Evolutionary conservation across 768 basidiomycete species (phyloP), one percentile per base, ranked within the genome.

Genomic region (Xerocomellus intermedius): DNA sequence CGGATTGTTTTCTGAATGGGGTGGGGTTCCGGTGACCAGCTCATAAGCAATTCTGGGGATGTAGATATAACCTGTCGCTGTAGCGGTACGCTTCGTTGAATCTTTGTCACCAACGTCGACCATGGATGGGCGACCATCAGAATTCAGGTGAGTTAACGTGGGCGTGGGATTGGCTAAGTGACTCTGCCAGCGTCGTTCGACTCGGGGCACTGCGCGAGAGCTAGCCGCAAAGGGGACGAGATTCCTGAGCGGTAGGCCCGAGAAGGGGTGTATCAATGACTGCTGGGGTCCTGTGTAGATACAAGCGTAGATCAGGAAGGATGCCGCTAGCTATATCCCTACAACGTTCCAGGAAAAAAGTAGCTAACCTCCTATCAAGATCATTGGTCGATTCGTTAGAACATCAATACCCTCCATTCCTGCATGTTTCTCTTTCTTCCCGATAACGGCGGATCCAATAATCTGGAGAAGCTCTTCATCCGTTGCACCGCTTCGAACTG

Each of bases 341-440:
- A 59, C 54, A 39, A 38, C 42, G n/a, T 42, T 50, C 56, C 62
- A 54, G 55, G 61, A 67, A 50, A 61, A 59, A 74, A 69, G 69
- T 66, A 83, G 82, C 89, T 82, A 95, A 86, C 93, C 93, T 73
- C 93, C 94, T 71, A 95, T 95, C 57, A 91, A 75, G 59, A 94
- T 94, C 92, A 95, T 95, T 12, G 91, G 89, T 48, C 89, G 78
- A 73, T 93, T 94, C 43, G 81, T 81, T 39, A 81, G 69, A 52
- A 87, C 86, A 67, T 91, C 84, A 55, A 91, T 89, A 54, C 81
- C 79, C 64, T 88, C 85, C 91, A 92, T 92, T 37, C 85, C 89
- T 37, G 84, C 88, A 64, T 94, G 91, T 63, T 87, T 91, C 69
- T 83, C 88, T 66, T 87, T 81, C 77, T 92, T 93, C 36, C 79